These are phyloP conservation scores for Ganoderma multipileum DNA, from an alignment of 1,284 basidiomycete genomes.

Conservation along the genomic window DNA sequence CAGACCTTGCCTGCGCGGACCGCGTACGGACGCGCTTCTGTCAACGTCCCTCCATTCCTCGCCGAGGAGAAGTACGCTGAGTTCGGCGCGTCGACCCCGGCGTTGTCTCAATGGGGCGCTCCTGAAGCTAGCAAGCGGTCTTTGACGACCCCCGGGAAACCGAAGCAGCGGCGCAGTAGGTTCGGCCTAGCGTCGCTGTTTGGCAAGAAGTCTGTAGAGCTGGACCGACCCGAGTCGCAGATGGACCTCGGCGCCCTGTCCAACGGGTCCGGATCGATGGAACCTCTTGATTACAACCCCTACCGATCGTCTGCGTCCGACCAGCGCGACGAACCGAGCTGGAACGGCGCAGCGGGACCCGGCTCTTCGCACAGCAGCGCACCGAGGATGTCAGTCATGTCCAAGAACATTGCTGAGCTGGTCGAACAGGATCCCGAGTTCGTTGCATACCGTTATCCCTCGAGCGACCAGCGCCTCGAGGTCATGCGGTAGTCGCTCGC, in stretches of 20 bases:
- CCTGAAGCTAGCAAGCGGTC: slow-evolving; percentile 48
- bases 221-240: slow-evolving; percentile 15
- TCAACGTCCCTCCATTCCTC: slow-evolving; percentile 41
- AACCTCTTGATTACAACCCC: slow-evolving; percentile 35
- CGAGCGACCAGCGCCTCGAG: slow-evolving; percentile 61
- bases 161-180: slow-evolving; percentile 58
- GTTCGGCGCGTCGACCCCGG: slow-evolving; percentile 69
- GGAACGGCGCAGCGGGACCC: slow-evolving; percentile 45
- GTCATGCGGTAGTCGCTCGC: slow-evolving; percentile 52
- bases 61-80: slow-evolving; percentile 60
- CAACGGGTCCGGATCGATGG: slow-evolving; percentile 28
- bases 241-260: slow-evolving; percentile 10
- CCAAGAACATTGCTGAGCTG: slow-evolving; percentile 76
- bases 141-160: slow-evolving; percentile 34
- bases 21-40: slow-evolving; percentile 30
- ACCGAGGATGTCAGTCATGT: slow-evolving; percentile 63
- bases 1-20: slow-evolving; percentile 51
- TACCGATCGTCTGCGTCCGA: slow-evolving; percentile 43
- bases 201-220: slow-evolving; percentile 27
- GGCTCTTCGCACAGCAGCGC: slow-evolving; percentile 41
- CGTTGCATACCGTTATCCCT: slow-evolving; percentile 85
- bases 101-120: slow-evolving; percentile 62
- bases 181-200: slow-evolving; percentile 67
- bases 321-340: slow-evolving; percentile 46
- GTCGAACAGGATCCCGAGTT: slow-evolving; percentile 82